phyloP scores from a whole-genome alignment of 2,329 filamentous ascomycete species.

The Aspergillus sojae region DNA sequence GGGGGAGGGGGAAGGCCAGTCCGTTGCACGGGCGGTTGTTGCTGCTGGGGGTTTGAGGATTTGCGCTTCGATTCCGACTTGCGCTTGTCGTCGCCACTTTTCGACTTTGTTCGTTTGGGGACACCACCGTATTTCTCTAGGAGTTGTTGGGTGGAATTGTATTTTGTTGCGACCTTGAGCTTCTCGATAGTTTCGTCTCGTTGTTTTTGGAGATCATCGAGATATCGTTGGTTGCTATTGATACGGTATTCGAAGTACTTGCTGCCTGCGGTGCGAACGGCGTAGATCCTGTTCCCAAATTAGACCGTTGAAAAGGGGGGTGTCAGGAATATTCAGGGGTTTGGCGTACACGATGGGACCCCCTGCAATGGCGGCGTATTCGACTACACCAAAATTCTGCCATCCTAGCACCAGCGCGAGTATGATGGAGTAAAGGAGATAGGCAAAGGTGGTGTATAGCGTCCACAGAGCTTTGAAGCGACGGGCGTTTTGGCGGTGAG shows the following conservation, averaged over 20 bases:
- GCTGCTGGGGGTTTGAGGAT: slow-evolving; percentile 24
- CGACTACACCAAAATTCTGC: slow-evolving; percentile 72
- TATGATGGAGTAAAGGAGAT: slow-evolving; percentile 83
- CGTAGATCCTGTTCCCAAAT: slow-evolving; percentile 69
- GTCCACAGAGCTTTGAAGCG: slow-evolving; percentile 85
- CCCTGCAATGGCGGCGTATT: slow-evolving; percentile 77
- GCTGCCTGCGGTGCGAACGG: slow-evolving; percentile 66
- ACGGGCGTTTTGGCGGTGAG: slow-evolving; percentile 69
- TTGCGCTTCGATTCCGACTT: slow-evolving; percentile 26
- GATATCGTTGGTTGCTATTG: slow-evolving; percentile 65
- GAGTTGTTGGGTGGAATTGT: slow-evolving; percentile 89
- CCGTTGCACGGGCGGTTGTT: slow-evolving; percentile 41
- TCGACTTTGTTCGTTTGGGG: slow-evolving; percentile 37
- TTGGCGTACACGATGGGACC: slow-evolving; percentile 72
- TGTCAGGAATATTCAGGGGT: neutral
- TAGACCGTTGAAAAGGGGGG: neutral
- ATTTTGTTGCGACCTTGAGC: slow-evolving; percentile 92
- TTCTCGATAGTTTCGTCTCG: slow-evolving; percentile 87
- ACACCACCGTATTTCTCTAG: slow-evolving; percentile 90
- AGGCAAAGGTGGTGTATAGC: slow-evolving; percentile 86
- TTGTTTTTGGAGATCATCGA: slow-evolving; percentile 77
- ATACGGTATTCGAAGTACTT: slow-evolving; percentile 82
- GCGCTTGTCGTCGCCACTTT: slow-evolving; percentile 26
- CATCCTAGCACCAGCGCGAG: slow-evolving; percentile 83
- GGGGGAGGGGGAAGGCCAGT: slow-evolving; percentile 63